Conservation (phyloP, 345 rosid genomes). For the Eucalyptus virginea region DNA sequence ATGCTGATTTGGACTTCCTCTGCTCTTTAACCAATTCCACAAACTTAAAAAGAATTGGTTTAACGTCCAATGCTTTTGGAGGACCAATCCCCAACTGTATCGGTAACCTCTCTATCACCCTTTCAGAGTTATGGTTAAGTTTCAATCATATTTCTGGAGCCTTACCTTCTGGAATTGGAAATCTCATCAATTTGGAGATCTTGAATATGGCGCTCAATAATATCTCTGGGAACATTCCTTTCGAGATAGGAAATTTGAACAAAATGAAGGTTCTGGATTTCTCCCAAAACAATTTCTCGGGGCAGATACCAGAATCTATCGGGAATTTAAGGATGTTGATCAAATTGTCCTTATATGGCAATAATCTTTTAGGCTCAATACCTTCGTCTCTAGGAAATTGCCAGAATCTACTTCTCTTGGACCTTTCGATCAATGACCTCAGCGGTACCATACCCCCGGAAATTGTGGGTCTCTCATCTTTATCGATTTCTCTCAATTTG, state of each 20-base stretch:
- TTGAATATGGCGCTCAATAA: rapidly evolving
- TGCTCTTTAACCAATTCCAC: not conserved
- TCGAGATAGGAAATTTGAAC: not conserved
- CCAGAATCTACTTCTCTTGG: not conserved
- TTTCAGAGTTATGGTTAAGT: rapidly evolving
- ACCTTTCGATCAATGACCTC: rapidly evolving
- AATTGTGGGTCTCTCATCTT: not conserved
- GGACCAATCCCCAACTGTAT: not conserved
- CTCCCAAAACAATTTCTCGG: not conserved
- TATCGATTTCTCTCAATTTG: rapidly evolving
- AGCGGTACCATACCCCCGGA: rapidly evolving
- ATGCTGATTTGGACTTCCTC: rapidly evolving
- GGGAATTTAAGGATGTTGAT: not conserved
- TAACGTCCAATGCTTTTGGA: rapidly evolving
- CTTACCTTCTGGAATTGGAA: not conserved
- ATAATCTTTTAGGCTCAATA: not conserved
- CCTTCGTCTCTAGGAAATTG: not conserved
- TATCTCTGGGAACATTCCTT: not conserved
- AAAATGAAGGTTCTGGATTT: not conserved
- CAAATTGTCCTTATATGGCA: not conserved
- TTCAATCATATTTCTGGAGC: not conserved
- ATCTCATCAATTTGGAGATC: not conserved
- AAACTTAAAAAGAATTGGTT: rapidly evolving
- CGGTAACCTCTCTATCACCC: not conserved
- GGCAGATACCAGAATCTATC: not conserved